A percentile compares a stretch with the other conserved stretches of the same genome.
These are phyloP conservation scores for Melampsora medusae DNA, from an alignment of 1,284 basidiomycete genomes.

Conservation along the genomic window DNA sequence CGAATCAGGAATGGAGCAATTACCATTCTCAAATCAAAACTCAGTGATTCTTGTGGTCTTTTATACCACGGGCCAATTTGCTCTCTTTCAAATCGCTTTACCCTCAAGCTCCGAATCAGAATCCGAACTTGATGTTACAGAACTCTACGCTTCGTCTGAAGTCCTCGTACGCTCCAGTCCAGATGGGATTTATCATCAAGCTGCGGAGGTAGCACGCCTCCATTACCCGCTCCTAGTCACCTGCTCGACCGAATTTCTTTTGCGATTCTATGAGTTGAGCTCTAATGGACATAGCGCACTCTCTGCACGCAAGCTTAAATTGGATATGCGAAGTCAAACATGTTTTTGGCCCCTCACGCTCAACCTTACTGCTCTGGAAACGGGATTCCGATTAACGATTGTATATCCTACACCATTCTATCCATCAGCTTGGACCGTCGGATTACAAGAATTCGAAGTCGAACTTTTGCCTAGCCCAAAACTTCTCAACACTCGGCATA, in stretches of 20 bases:
- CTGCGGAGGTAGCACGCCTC: conserved; percentile 15
- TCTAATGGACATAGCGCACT: neutral
- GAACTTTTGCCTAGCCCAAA: conserved; percentile 10
- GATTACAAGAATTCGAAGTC: conserved; percentile 37
- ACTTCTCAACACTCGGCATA: conserved; percentile 15
- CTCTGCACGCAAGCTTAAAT: conserved; percentile 5
- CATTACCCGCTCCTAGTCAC: conserved; percentile 34
- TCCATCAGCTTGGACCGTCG: conserved; percentile 39
- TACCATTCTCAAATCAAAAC: neutral
- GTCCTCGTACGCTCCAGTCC: too few species aligned
- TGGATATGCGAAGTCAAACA: conserved; percentile 21
- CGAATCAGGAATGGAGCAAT: neutral
- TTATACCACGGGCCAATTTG: conserved; percentile 22
- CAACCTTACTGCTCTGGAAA: conserved; percentile 6
- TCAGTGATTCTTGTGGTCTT: conserved; percentile 10
- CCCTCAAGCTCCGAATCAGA: neutral
- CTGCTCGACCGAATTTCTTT: conserved; percentile 26
- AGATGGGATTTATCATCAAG: conserved; percentile 1
- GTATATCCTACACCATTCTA: conserved; percentile 39
- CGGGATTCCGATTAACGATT: conserved; percentile 15
- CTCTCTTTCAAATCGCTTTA: conserved; percentile 12
- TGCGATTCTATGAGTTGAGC: conserved; percentile 10
- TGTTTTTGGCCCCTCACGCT: conserved; percentile 39
- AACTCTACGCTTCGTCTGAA: neutral
- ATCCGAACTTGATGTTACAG: neutral